Base-by-base conservation (phyloP, 306 rosid species). In the Glycyrrhiza uralensis region DNA sequence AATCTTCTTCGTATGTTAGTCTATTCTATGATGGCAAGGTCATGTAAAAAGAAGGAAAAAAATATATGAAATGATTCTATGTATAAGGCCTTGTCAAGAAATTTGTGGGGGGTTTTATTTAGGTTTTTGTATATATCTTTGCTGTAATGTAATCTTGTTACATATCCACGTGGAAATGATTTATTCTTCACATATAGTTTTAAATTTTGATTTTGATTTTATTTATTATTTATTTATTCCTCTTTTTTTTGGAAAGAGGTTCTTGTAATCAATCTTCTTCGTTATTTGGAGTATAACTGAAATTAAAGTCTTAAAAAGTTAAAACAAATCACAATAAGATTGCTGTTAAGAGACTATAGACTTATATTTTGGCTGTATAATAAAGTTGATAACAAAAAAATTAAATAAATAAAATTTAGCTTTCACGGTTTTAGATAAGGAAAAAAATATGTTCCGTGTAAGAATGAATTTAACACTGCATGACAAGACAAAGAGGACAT, bases 381-480 rank as follows among this genome's bases (percentile, higher is more conserved):
- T 32, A 47, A 29, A 36, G 14, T 26, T 36, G 7, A 60, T 13
- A 6, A 51, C 33, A 69, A 44, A 47, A 13, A 8, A 67, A 69
- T 20, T 19, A 66, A 77, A 8, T 13, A 38, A 77, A 39, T 41
- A 20, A 41, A 29, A 15, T 19, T 8, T 52, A 54, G 20, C 26
- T 42, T 17, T 35, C 38, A 66, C 23, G 61, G 62, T 32, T 74
- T 51, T 41, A 6, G 77, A 70, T 44, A 64, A 63, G 15, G 42
- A 62, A 19, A 19, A 61, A 26, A 49, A 72, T 17, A 36, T 59
- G 46, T 47, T 52, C 9, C 72, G 72, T 68, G 62, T 45, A 30
- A 52, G 58, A 68, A 60, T 74, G 66, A 51, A 74, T 14, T 50
- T 66, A 46, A 13, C 15, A 17, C 6, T 8, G 79, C 32, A 62